Conservation (phyloP, 305 asterid species). For the Petunia hybrid region DNA sequence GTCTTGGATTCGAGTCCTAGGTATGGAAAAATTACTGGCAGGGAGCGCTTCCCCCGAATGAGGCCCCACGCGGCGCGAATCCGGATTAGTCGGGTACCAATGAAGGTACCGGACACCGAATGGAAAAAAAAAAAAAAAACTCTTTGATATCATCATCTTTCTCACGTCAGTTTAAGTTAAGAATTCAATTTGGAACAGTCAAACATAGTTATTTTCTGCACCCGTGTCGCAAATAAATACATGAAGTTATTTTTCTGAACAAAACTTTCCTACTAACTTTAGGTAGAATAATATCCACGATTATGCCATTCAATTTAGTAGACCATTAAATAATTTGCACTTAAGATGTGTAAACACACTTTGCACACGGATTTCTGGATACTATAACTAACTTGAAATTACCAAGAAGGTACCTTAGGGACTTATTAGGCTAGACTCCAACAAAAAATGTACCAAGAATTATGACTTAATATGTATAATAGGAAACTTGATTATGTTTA, state of each 20-base stretch:
- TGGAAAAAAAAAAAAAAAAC: too few species aligned
- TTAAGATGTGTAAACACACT: too few species aligned
- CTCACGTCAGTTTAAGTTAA: background rate
- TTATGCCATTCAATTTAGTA: background rate
- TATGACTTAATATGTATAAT: background rate
- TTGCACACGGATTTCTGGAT: background rate
- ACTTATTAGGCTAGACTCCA: background rate
- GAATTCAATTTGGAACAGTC: background rate
- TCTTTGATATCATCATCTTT: too few species aligned
- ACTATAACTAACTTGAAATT: background rate
- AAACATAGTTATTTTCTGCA: background rate
- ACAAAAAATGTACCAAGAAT: background rate
- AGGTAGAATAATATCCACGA: background rate
- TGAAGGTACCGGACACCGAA: too few species aligned
- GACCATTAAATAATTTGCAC: background rate
- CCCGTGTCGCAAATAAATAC: background rate
- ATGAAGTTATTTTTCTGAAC: background rate
- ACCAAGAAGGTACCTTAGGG: background rate
- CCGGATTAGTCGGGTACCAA: too few species aligned
- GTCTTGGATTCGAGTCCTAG: too few species aligned
- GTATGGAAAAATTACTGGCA: too few species aligned
- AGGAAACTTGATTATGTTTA: background rate
- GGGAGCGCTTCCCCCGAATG: too few species aligned
- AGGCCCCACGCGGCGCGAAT: too few species aligned
- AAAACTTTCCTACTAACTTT: background rate